Evolutionary conservation across 352 stramenopile species (phyloP).

Genomic region (Pythium sp.): DNA sequence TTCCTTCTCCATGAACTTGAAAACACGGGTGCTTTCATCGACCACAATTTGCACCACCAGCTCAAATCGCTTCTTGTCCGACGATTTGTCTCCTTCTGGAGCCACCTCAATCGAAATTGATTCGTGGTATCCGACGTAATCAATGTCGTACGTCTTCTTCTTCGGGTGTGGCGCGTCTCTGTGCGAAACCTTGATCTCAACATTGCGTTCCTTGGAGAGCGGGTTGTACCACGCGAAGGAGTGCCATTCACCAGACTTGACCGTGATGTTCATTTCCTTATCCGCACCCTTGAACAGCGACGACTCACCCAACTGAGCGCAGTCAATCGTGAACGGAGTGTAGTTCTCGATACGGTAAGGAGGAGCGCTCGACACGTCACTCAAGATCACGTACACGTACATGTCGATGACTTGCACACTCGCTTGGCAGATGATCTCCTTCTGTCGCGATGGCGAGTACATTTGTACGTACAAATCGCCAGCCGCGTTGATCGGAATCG

Average conservation of each 20-base stretch:
- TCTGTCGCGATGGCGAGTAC: conserved; percentile 70
- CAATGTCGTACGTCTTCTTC: conserved; percentile 80
- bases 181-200: conserved; percentile 67
- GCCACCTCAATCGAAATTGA: conserved; percentile 56
- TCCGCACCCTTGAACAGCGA: conserved; percentile 63
- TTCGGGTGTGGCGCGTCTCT: conserved; percentile 46
- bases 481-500: conserved; percentile 71
- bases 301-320: conserved; percentile 61
- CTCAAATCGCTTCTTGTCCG: conserved; percentile 32
- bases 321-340: conserved; percentile 80
- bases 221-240: conserved; percentile 86
- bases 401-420: conserved; percentile 88
- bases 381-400: conserved; percentile 87
- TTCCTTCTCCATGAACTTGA: conserved; percentile 82
- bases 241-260: conserved; percentile 72
- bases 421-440: conserved; percentile 76
- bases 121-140: conserved; percentile 78
- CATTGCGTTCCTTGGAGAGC: conserved; percentile 77
- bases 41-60: conserved; percentile 79
- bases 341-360: conserved; percentile 89
- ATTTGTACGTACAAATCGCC: conserved; percentile 81
- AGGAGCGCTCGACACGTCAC: conserved; percentile 71
- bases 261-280: conserved; percentile 41
- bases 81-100: conserved; percentile 28
- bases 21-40: conserved; percentile 72